Evolutionary conservation across 2,329 filamentous ascomycete species (phyloP), one percentile per base, ranked within the genome.

Genomic region (Trichoderma sp.): DNA sequence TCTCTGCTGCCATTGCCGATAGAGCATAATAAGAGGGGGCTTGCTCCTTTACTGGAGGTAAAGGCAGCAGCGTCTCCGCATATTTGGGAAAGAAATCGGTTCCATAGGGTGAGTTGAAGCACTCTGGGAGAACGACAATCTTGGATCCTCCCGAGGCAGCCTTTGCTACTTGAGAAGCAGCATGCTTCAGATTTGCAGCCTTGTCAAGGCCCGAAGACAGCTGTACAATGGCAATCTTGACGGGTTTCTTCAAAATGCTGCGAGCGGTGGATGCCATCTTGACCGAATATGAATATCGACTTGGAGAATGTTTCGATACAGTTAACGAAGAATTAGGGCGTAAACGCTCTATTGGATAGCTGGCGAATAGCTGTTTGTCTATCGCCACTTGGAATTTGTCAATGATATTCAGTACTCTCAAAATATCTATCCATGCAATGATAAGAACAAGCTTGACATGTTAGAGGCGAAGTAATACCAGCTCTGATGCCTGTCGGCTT

Each of bases 61-160:
- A 91, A 1, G 94, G 93, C 56, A 84, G 82, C 15, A 98, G 90
- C 1, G 90, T 91, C 83, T 99, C 96, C 75, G 96, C 95, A 81
- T 98, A 98, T 73, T 91, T 89, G 67, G 95, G 92, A 83, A 99
- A 99, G 86, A 91, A 95, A 78, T 94, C 82, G 75, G 91, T 94
- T 76, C 96, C 96, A 82, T 99, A 99, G 8, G 95, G 96, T 57
- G 93, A 97, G 86, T 99, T 98, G 90, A 99, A 99, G 87, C 96
- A 99, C 85, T 99, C 96, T 51, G 96, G 96, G 26, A 99, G 89
- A 36, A 98, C 94, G 75, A 98, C 91, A 72, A 99, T 90, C 71
- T 92, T 90, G 73, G 95, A 94, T 75, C 95, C 95, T 6, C 84
- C 84, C 30, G 85, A 82, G 34, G 94, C 91, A 6, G 96, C 95